Percentiles rank a stretch among this genome's conserved stretches.
These are phyloP conservation scores for Lactarius sanguifluus DNA, from an alignment of 768 basidiomycete genomes.

Conservation along the genomic window DNA sequence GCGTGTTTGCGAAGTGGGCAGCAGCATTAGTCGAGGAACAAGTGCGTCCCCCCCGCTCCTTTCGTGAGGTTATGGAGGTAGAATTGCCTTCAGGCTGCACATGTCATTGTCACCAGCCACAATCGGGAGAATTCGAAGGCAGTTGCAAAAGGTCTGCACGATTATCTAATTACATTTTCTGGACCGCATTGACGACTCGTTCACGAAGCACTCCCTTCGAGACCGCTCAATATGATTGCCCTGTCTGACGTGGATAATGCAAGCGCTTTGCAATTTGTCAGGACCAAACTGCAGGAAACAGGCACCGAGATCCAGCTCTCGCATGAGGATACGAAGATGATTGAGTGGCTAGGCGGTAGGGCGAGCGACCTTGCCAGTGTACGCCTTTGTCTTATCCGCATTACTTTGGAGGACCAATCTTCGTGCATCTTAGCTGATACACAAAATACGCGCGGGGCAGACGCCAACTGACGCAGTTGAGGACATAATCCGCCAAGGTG, in stretches of 20 bases:
- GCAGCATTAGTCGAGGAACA: slow-evolving; percentile 78
- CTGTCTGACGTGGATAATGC: slow-evolving; percentile 82
- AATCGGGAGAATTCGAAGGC: slow-evolving; percentile 84
- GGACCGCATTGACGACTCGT: background rate
- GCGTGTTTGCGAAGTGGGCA: slow-evolving; percentile 80
- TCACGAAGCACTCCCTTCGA: slow-evolving; percentile 71
- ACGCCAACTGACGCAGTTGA: slow-evolving; percentile 79
- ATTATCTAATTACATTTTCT: slow-evolving; percentile 7
- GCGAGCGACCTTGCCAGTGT: slow-evolving; percentile 88
- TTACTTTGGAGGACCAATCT: background rate
- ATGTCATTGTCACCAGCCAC: slow-evolving; percentile 89
- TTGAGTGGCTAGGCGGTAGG: slow-evolving; percentile 84
- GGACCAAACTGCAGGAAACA: slow-evolving; percentile 67
- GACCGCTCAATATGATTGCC: slow-evolving; percentile 74
- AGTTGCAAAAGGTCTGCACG: slow-evolving; percentile 67
- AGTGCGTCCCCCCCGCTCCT: slow-evolving; percentile 41
- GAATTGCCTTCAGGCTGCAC: slow-evolving; percentile 65
- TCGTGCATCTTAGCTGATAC: slow-evolving; percentile 57
- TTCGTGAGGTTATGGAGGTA: background rate
- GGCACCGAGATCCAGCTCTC: slow-evolving; percentile 56
- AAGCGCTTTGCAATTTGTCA: slow-evolving; percentile 79
- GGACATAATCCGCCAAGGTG: slow-evolving; percentile 79
- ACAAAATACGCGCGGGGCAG: slow-evolving; percentile 78
- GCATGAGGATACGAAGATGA: slow-evolving; percentile 50
- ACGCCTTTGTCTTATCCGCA: slow-evolving; percentile 34